These are phyloP conservation scores for Morella rubra DNA, from an alignment of 306 rosid genomes.

Conservation along the genomic window DNA sequence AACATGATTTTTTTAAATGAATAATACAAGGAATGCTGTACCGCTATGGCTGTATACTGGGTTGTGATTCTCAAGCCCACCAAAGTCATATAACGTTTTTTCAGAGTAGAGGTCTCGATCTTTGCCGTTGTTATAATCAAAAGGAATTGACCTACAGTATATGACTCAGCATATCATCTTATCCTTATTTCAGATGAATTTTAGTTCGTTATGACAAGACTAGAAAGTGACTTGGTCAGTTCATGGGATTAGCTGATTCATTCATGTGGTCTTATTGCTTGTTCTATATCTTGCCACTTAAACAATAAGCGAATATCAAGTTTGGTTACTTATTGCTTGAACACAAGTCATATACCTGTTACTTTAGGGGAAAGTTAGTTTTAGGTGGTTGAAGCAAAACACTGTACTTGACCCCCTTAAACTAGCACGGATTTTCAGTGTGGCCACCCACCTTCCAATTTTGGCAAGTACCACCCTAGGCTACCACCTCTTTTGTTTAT, in stretches of 20 bases:
- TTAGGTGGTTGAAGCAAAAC: too few species aligned
- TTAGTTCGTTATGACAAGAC: background rate
- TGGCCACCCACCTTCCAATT: too few species aligned
- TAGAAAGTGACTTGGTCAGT: background rate
- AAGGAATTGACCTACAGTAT: background rate
- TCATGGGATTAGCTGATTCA: background rate
- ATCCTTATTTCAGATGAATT: background rate
- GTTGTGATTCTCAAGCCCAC: background rate
- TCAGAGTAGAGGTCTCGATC: background rate
- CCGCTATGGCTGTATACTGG: background rate
- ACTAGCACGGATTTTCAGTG: too few species aligned
- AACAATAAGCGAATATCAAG: background rate
- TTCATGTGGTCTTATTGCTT: background rate
- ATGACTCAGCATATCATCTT: background rate
- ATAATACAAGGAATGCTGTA: background rate
- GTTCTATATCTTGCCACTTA: background rate
- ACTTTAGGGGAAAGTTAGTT: background rate
- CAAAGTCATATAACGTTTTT: background rate
- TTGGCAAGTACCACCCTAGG: too few species aligned
- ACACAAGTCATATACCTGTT: background rate
- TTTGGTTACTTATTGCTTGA: constrained; percentile 1
- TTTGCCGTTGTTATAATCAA: background rate
- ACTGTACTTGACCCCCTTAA: too few species aligned
- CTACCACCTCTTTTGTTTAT: too few species aligned
- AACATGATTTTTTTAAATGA: too few species aligned